Base-by-base conservation (phyloP, 257 asterid genomes). In the Linaria vulgaris region DNA sequence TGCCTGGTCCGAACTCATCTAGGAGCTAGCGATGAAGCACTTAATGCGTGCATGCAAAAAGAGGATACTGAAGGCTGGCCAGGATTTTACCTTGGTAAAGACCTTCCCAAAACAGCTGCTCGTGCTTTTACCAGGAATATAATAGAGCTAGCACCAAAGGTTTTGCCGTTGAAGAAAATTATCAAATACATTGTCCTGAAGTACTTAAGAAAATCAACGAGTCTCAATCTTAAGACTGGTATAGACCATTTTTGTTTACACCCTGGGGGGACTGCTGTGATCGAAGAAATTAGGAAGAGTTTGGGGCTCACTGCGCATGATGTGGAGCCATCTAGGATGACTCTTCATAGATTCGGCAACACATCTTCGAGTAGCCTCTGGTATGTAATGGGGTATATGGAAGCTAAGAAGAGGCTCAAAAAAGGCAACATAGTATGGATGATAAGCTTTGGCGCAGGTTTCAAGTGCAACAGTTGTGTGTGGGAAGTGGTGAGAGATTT, bases 371-470 rank as follows among this genome's bases (percentile, higher is more conserved):
- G 79, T 59, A 74, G 77, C 59, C 37, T 78, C 7, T 78, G 83
- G 83, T 78, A 74, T 41, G 79, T 78, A 12, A 12, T 78, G 52
- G 79, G 77, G 24, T 78, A 78, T 48, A 77, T 72, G 82, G 82
- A 77, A 69, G 82, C 82, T 12, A 72, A 72, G 68, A 72, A 56
- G 60, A 69, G 76, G 65, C 65, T 78, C 47, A 67, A 59, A 61
- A 78, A 41, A 54, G 79, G 83, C 1, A 70, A 78, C 19, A 74
- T 56, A 31, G 60, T 78, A 25, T 73, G 78, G 79, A 78, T 78
- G 83, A 68, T 78, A 0, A 70, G 79, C 55, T 71, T 78, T 48
- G 83, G 79, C 17, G 63, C 83, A 2, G 79, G 79, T 52, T 78
- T 78, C 34, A 78, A 78, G 59, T 78, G 83, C 56, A 74, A 74